phyloP scores from a whole-genome alignment of 768 basidiomycete genomes.

The Mrakia hoshinonis region DNA sequence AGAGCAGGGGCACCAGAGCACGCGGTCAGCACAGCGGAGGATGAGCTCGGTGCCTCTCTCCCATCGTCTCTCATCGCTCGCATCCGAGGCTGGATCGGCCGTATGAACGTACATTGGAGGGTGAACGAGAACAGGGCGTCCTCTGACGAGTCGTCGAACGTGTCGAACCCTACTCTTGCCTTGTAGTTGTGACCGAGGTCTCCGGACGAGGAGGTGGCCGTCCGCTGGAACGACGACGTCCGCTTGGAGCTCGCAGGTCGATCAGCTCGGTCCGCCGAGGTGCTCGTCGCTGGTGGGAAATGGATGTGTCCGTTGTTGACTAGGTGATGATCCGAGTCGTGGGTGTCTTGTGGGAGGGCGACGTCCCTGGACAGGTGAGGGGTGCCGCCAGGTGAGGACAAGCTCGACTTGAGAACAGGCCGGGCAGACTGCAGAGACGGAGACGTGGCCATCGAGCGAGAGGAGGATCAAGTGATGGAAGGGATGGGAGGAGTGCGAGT shows the following conservation, averaged over 20 bases:
- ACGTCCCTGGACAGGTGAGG: neutral
- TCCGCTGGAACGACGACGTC: neutral
- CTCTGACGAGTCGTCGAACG: slow-evolving; percentile 26
- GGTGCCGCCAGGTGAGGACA: neutral
- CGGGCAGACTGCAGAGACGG: neutral
- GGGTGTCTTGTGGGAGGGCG: neutral
- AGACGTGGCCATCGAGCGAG: neutral
- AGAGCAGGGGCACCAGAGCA: neutral
- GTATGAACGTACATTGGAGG: slow-evolving; percentile 19
- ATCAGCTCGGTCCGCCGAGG: neutral
- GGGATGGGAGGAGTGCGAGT: neutral
- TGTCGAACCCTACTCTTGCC: slow-evolving; percentile 25
- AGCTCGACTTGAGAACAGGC: neutral
- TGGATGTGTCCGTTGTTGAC: slow-evolving; percentile 19
- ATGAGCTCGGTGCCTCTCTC: neutral
- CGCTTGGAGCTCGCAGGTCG: neutral
- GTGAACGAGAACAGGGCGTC: slow-evolving; percentile 29
- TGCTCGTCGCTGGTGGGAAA: neutral
- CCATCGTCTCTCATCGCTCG: too few species aligned
- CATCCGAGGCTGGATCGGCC: neutral
- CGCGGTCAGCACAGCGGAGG: slow-evolving; percentile 14
- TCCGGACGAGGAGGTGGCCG: neutral
- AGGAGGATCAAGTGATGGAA: neutral
- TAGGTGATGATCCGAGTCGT: neutral
- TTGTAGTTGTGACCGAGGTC: slow-evolving; percentile 15